phyloP scores from a whole-genome alignment of 228 moss, liverwort and hornwort genomes.

The Sphagnum fallax region DNA sequence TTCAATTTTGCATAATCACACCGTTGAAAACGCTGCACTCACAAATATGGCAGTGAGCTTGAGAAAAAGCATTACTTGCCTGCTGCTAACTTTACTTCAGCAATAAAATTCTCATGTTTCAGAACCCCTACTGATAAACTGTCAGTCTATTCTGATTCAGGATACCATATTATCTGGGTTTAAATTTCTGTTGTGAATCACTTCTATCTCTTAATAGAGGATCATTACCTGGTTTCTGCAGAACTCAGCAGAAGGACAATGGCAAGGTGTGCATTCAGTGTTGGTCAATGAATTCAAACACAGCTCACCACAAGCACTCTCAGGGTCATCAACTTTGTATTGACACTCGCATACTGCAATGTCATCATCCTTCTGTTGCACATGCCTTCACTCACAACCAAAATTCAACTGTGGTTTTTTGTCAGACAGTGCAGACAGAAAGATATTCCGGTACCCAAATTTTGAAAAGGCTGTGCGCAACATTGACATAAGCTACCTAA shows the following conservation, averaged over 20 bases:
- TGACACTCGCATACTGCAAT: constrained; percentile 41
- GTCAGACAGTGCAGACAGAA: not conserved
- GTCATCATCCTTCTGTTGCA: constrained; percentile 38
- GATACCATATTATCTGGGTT: too few species aligned
- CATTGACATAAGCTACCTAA: not conserved
- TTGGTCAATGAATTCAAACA: constrained; percentile 37
- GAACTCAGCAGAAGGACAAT: constrained; percentile 34
- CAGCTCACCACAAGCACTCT: constrained; percentile 27
- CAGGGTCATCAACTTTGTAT: constrained; percentile 7
- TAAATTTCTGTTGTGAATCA: not conserved
- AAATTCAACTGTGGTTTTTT: not conserved
- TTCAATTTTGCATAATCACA: constrained; percentile 37
- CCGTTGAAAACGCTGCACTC: constrained; percentile 26
- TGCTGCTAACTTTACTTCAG: not conserved
- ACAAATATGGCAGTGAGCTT: not conserved
- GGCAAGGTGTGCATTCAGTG: constrained; percentile 39
- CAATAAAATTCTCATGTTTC: not conserved
- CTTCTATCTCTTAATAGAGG: not conserved
- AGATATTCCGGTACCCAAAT: not conserved
- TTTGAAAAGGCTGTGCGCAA: not conserved
- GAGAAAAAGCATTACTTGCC: not conserved
- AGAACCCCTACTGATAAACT: not conserved
- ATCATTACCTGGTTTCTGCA: constrained; percentile 47
- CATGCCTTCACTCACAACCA: constrained; percentile 19
- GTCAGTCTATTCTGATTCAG: not conserved